These are phyloP conservation scores for Claviceps quebecensis DNA, from an alignment of 2,329 filamentous ascomycete genomes.

Conservation along the genomic window DNA sequence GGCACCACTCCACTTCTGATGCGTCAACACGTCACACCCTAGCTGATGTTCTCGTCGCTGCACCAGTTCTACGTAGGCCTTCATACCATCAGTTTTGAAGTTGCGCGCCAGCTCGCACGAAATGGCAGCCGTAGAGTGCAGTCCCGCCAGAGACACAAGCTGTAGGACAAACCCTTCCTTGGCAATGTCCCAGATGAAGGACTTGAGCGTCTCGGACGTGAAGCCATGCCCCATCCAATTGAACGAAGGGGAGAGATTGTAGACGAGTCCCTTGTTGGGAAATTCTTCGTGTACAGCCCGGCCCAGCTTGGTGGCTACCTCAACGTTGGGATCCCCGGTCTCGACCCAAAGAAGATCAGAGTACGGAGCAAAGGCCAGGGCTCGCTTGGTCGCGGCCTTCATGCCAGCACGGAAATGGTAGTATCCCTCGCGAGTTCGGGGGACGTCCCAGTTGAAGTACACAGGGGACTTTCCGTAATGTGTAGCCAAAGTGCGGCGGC, in stretches of 20 bases:
- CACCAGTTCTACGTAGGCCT: constrained; percentile 90
- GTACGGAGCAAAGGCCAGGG: constrained; percentile 79
- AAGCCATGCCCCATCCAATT: constrained; percentile 98
- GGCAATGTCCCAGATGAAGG: constrained; percentile 93
- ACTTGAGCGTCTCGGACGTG: constrained; percentile 64
- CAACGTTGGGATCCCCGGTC: constrained; percentile 75
- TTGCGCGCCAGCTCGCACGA: constrained; percentile 61
- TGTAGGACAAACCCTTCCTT: constrained; percentile 67
- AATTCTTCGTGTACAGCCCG: constrained; percentile 54
- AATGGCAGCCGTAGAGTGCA: constrained; percentile 51
- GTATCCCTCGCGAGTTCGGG: constrained; percentile 83
- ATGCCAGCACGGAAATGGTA: constrained; percentile 84
- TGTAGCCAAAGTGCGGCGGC: constrained; percentile 59
- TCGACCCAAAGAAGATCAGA: constrained; percentile 96
- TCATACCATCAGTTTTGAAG: constrained; percentile 89
- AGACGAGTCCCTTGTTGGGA: constrained; percentile 81
- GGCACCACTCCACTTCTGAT: constrained; percentile 71
- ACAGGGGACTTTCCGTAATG: constrained; percentile 53
- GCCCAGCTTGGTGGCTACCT: constrained; percentile 62
- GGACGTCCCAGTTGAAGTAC: constrained; percentile 81
- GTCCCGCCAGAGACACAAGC: constrained; percentile 50
- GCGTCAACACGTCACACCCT: constrained; percentile 82
- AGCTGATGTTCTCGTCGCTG: constrained; percentile 83
- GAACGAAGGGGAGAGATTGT: constrained; percentile 93
- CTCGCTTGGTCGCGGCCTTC: constrained; percentile 78